These are phyloP conservation scores for Pythium apleroticum DNA, from an alignment of 352 stramenopile species.

Conservation along the genomic window DNA sequence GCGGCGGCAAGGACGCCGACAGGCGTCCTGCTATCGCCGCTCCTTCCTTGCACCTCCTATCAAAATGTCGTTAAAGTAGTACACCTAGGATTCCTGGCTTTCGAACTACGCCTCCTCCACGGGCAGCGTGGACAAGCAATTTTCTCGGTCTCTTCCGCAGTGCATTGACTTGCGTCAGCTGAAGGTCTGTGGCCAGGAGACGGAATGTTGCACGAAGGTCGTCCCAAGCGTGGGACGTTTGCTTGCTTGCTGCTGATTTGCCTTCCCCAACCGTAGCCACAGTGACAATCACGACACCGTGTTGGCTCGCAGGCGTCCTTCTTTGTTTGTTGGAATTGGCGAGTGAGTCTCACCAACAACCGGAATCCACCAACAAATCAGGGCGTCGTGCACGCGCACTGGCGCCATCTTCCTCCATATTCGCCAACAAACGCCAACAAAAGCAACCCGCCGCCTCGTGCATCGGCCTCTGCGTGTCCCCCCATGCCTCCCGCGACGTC, in stretches of 20 bases:
- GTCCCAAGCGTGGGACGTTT: constrained; percentile 6
- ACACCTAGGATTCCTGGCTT: too few species aligned
- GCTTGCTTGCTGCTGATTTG: constrained; percentile 2
- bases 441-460: background rate
- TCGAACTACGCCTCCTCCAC: too few species aligned
- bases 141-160: background rate
- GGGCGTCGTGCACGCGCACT: background rate
- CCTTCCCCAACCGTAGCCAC: background rate
- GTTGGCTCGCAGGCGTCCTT: background rate
- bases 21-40: too few species aligned
- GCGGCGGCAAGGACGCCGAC: too few species aligned
- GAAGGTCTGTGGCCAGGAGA: background rate
- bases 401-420: background rate
- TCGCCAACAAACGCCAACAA: constrained; percentile 4
- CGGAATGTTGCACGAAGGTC: constrained; percentile 24
- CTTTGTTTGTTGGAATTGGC: constrained; percentile 1
- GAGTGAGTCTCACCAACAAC: background rate
- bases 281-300: background rate
- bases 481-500: constrained; percentile 7
- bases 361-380: constrained; percentile 3
- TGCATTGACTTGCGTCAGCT: constrained; percentile 1
- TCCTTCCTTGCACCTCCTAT: too few species aligned
- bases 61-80: too few species aligned
- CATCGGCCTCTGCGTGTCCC: background rate
- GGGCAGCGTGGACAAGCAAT: too few species aligned